Base-by-base conservation (phyloP, 2,329 filamentous ascomycete species). In the Colletotrichum liriopes region DNA sequence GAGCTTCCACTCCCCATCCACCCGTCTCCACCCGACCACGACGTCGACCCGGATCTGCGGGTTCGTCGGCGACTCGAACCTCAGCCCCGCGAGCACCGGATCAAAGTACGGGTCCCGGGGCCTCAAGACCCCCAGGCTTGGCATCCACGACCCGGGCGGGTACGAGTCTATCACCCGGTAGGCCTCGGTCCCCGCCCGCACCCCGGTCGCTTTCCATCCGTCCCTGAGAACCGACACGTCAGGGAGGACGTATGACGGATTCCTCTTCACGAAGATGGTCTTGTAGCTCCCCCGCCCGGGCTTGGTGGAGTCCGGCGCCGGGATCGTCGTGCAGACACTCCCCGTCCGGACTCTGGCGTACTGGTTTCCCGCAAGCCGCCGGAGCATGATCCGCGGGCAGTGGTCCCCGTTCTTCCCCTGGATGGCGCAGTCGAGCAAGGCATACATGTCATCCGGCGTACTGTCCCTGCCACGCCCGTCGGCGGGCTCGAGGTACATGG, bases 231-330 rank as follows among this genome's bases (percentile, higher is more conserved):
- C 43, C 6, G 58, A 49, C 1, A 61, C n/a, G n/a, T 61, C 58
- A 1, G 43, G 26, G 4, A 37, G 12, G 5, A 37, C 29, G 20
- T 61, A 37, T 11, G 29, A 3, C 20, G 58, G 43, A 12, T 47
- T 49, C 43, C 43, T n/a, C 20, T 37, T 61, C 26, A 61, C 43
- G 43, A 49, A 49, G 8, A 37, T n/a, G 14, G 43, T 61, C 58
- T 61, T 61, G 58, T 61, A 47, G 43, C 43, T 9, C 1, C 58
- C 58, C 43, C 58, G 18, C 20, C 43, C 58, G 1, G 58, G 58
- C 43, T 45, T 61, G 41, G 58, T 37, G 26, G 58, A 61, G 32
- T 61, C 43, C 58, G 58, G 58, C 58, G 43, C 58, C 29, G 43
- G 43, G 29, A 49, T 61, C 26, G 14, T 41, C 29, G 43, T 61